Percentiles rank a stretch among this genome's conserved stretches.
These are phyloP conservation scores for Tinospora cordifolia DNA, from an alignment of 164 flowering plant species.

Conservation along the genomic window DNA sequence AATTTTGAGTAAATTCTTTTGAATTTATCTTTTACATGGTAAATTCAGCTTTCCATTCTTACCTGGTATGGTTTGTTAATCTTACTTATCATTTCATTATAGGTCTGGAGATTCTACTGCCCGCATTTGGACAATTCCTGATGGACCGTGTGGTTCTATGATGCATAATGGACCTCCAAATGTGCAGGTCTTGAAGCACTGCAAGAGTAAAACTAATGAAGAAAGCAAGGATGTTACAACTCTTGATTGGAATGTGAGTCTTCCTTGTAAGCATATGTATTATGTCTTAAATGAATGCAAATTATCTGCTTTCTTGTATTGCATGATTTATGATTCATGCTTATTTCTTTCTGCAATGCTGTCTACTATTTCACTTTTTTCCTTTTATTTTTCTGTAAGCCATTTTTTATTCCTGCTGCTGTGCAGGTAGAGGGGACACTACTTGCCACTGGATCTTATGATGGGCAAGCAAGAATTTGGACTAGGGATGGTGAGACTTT, in stretches of 20 bases:
- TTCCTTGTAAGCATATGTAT: background rate
- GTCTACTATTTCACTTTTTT: background rate
- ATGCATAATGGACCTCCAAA: conserved; percentile 42
- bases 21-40: background rate
- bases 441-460: conserved; percentile 98
- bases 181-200: conserved; percentile 76
- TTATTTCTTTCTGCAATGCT: background rate
- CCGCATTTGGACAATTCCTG: conserved; percentile 81
- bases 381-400: background rate
- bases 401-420: background rate
- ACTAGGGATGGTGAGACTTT: conserved; percentile 62
- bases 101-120: conserved; percentile 99
- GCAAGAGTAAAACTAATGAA: conserved; percentile 76
- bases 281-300: background rate
- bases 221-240: conserved; percentile 94
- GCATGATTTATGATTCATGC: background rate
- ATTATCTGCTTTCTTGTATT: background rate
- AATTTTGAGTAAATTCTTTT: background rate
- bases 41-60: background rate
- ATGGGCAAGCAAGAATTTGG: conserved; percentile 99
- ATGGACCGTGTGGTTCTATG: conserved; percentile 45
- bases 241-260: conserved; percentile 98
- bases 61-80: background rate
- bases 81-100: conserved; percentile 6
- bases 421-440: conserved; percentile 85